Evolutionary conservation across 768 basidiomycete genomes (phyloP), one percentile per base, ranked within the genome.

Genomic region (Tulasnella sp.): DNA sequence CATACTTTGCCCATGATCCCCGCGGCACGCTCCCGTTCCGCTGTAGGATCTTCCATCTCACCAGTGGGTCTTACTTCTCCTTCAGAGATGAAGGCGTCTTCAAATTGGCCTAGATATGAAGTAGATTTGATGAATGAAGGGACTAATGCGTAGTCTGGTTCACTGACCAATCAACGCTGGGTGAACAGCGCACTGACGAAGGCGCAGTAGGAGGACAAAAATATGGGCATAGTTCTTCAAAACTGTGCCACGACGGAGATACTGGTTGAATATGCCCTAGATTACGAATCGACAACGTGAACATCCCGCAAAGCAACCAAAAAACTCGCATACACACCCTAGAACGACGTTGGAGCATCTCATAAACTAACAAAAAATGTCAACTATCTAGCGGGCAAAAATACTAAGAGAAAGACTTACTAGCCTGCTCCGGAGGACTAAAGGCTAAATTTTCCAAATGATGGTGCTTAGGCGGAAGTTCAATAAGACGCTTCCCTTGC

Each of bases 151-250:
- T 35, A 35, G 34, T 35, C 12, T 16, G 34, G 34, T 40, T 31
- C 70, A 69, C 56, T 79, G 77, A 58, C 76, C 74, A 28, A 84
- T 76, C 5, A 85, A 67, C 12, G 70, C 72, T 2, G 83, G 78
- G 61, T 83, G 82, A 32, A 75, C 73, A 59, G 79, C 82, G 32
- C 82, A 65, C 58, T 83, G 82, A 8, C 81, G 72, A 1, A 86
- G 69, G 9, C 81, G 78, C 29, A 87, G 69, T 16, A 88, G 80
- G 73, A 87, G 71, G 20, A 71, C 67, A n/a, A 76, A 62, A 15
- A 83, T 77, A 70, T 80, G 53, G 7, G 49, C 49, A 55, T 63
- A 62, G 28, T 55, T 50, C 74, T 84, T 84, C 33, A 84, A 64
- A 9, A 84, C 79, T 0, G 82, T 82, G 1, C 81, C 79, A 4